Conservation (phyloP, 495 filamentous ascomycete genomes). For the Trichoderma virens region DNA sequence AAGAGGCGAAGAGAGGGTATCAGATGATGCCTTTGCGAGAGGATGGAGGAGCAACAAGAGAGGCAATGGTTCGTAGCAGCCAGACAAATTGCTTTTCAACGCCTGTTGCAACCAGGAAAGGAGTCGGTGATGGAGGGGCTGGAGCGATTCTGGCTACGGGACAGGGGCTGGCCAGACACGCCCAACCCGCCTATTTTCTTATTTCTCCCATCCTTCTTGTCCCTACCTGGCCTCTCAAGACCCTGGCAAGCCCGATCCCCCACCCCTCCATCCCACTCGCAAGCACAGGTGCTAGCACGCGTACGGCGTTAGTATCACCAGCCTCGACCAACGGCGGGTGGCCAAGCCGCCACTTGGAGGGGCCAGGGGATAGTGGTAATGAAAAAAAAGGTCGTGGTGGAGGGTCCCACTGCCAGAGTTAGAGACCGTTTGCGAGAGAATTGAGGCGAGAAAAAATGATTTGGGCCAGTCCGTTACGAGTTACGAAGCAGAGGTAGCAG, state of each 20-base stretch:
- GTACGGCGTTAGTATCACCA: constrained; percentile 1
- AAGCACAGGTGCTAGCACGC: neutral
- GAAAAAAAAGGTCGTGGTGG: too few species aligned
- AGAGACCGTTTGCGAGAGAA: neutral
- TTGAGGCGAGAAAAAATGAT: too few species aligned
- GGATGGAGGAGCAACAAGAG: neutral
- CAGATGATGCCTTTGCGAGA: constrained; percentile 8
- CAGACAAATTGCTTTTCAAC: constrained; percentile 4
- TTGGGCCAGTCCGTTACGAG: neutral
- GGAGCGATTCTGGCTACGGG: neutral
- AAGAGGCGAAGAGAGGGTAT: constrained; percentile 18
- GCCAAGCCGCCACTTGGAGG: constrained; percentile 6
- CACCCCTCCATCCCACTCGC: constrained; percentile 7
- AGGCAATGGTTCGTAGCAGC: neutral
- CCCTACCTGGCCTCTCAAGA: neutral
- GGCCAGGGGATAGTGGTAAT: neutral
- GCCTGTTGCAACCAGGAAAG: constrained; percentile 2
- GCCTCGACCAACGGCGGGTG: constrained; percentile 7
- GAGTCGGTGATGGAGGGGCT: constrained; percentile 9
- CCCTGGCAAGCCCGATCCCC: constrained; percentile 6
- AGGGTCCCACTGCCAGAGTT: neutral
- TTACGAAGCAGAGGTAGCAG: neutral
- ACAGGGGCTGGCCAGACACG: neutral
- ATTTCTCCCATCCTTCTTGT: neutral
- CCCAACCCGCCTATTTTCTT: neutral